These are phyloP conservation scores for Raphanus sativus DNA, from an alignment of 345 rosid genomes.

Conservation along the genomic window DNA sequence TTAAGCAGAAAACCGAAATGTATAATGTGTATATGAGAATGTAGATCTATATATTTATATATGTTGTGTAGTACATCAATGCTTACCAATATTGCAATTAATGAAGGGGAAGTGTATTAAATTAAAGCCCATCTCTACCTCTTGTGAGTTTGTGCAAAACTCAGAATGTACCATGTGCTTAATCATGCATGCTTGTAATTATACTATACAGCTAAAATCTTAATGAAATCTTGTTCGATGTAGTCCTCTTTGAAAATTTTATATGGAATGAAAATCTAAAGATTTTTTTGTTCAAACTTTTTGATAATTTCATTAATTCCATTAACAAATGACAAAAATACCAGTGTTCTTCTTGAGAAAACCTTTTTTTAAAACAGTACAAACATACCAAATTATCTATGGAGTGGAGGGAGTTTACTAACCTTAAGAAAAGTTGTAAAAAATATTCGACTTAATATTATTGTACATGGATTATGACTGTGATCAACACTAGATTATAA, in stretches of 20 bases:
- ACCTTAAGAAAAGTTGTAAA: neutral
- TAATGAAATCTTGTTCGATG: neutral
- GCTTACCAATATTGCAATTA: constrained; percentile 35
- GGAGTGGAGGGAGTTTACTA: neutral
- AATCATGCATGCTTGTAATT: constrained; percentile 25
- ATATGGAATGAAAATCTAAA: neutral
- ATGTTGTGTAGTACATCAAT: constrained; percentile 35
- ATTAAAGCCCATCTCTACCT: constrained; percentile 24
- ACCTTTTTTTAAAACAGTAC: too few relatives aligned
- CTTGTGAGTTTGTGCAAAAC: constrained; percentile 35
- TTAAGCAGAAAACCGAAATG: constrained; percentile 16
- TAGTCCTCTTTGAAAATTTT: neutral
- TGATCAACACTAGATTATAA: neutral
- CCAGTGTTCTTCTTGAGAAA: too few relatives aligned
- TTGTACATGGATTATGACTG: too few relatives aligned
- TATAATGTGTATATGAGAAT: constrained; percentile 11
- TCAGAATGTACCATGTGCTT: constrained; percentile 38
- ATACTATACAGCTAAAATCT: neutral
- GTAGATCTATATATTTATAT: constrained; percentile 13
- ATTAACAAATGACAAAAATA: neutral
- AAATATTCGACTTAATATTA: too few relatives aligned
- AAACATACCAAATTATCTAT: neutral
- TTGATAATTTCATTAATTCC: neutral
- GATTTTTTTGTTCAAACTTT: neutral
- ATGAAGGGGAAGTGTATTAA: constrained; percentile 22